Conservation (phyloP, 306 rosid species). For the Aeschynomene evenia region DNA sequence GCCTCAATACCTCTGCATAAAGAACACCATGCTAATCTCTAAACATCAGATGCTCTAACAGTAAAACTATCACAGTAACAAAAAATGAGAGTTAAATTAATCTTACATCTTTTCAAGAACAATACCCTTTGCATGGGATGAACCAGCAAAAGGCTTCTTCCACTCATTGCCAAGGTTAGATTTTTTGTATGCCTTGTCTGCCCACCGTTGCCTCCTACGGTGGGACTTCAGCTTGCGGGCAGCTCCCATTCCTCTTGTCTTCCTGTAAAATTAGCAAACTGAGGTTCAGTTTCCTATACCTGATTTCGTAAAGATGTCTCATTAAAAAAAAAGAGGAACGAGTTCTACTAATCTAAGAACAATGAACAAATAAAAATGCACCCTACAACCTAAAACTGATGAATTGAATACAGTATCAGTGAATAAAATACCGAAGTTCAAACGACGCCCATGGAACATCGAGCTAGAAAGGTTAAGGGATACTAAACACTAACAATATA, state of each 20-base stretch:
- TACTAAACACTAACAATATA: background rate
- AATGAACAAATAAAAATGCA: background rate
- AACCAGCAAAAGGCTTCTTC: conserved; percentile 91
- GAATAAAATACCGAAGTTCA: background rate
- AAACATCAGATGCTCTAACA: background rate
- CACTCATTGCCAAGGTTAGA: conserved; percentile 78
- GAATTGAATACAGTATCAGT: background rate
- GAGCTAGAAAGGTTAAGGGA: background rate
- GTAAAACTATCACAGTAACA: background rate
- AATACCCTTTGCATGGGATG: conserved; percentile 82
- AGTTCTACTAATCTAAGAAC: background rate
- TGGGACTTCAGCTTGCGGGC: conserved; percentile 70
- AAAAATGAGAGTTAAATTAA: background rate
- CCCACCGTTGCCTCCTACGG: conserved; percentile 71
- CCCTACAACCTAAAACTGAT: background rate
- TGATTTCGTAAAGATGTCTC: too few relatives aligned
- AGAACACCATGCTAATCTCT: background rate
- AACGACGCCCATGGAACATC: background rate
- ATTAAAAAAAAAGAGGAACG: background rate
- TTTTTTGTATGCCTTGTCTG: conserved; percentile 69
- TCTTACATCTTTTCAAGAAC: conserved; percentile 82
- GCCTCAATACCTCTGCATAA: conserved; percentile 76
- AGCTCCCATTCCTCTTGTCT: conserved; percentile 76
- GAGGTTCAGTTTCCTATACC: too few relatives aligned
- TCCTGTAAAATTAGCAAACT: conserved; percentile 30